Evolutionary conservation across 768 basidiomycete genomes (phyloP).

Genomic region (Harrya chromipes): DNA sequence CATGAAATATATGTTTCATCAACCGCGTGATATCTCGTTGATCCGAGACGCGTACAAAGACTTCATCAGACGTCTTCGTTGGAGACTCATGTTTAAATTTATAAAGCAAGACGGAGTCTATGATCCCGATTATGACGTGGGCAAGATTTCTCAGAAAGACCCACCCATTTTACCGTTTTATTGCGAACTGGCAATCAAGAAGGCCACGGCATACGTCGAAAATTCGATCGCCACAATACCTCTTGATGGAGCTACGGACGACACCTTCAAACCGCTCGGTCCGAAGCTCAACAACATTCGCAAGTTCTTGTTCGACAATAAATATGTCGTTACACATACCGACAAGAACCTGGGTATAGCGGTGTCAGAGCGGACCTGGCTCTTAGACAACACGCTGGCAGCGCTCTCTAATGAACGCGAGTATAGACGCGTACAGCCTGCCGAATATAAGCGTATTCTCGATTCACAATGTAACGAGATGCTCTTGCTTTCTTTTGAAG

Average conservation of each 20-base stretch:
- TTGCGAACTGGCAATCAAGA: background rate
- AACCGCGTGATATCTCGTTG: fast-evolving
- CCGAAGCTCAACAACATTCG: background rate
- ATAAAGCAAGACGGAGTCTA: too few species aligned
- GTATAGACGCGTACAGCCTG: too few species aligned
- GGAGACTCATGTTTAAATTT: too few species aligned
- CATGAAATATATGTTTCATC: slow-evolving; percentile 5
- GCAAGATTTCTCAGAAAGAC: background rate
- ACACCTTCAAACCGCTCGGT: slow-evolving; percentile 5
- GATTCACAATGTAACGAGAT: too few species aligned
- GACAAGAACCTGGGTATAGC: slow-evolving; percentile 4
- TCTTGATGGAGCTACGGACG: background rate
- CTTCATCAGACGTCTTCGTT: slow-evolving; percentile 4
- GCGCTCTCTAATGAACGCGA: too few species aligned
- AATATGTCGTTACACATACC: background rate
- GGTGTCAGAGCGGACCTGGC: slow-evolving; percentile 5
- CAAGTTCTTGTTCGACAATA: background rate
- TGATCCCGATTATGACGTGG: slow-evolving; percentile 17
- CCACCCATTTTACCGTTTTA: slow-evolving; percentile 5
- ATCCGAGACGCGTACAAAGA: slow-evolving; percentile 1
- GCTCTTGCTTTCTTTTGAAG: too few species aligned
- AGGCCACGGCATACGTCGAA: background rate
- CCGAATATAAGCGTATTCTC: too few species aligned
- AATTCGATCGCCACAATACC: too few species aligned
- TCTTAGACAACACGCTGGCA: too few species aligned